Base-by-base conservation (phyloP, 441 rosid species). In the Biscutella laevigata region DNA sequence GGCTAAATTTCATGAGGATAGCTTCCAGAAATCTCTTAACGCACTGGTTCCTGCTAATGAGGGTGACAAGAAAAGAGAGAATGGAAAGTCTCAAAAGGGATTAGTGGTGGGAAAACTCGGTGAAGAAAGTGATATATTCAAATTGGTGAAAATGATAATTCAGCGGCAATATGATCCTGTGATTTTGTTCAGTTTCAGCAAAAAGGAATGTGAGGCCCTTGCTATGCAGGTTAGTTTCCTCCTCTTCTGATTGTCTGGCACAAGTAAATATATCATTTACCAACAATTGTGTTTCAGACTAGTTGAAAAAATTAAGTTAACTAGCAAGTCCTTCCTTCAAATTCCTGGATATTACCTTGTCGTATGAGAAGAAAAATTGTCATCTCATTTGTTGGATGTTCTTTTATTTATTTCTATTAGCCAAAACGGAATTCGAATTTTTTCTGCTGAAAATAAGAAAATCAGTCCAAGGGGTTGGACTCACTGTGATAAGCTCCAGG, bases 51-150 rank as follows among this genome's bases (percentile, higher is more conserved):
- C 97, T 36, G 44, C 74, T 59, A 76, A 70, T 47, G 95, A 88
- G 46, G 62, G 67, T 57, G 86, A 81, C 48, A 88, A 76, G 86
- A 92, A 75, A 71, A 84, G 70, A 70, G 87, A 77, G 54, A 79
- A 66, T 65, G 88, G 83, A 28, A 92, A 82, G 68, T 76, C 75
- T 79, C 84, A 79, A 36, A 88, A 82, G 67, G 88, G 89, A 48
- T 68, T 82, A 63, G 42, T 61, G 47, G 66, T 77, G 53, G 84
- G 94, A 17, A 80, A 77, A 77, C 76, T 82, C 70, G 95, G 96
- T 68, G 98, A 92, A 77, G 92, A 88, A 77, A 88, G 89, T 55
- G 98, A 92, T 55, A 92, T 88, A 41, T 92, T 92, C 75, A 92
- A 86, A 77, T 75, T 92, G 91, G 92, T 92, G 61, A 92, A 92